These are phyloP conservation scores for Byssochlamys sp. DNA, from an alignment of 2,329 filamentous ascomycete species.

Conservation along the genomic window DNA sequence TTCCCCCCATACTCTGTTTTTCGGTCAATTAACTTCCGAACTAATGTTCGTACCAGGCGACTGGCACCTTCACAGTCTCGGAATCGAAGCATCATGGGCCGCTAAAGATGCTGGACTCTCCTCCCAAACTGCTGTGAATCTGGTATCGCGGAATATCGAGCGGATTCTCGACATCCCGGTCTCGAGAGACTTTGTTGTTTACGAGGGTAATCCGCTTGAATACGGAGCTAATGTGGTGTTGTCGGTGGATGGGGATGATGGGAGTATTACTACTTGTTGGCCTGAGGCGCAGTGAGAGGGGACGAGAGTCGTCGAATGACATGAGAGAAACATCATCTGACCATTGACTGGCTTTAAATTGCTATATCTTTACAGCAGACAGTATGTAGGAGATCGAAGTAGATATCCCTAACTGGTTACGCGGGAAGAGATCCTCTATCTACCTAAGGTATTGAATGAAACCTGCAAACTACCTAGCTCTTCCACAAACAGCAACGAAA, in stretches of 20 bases:
- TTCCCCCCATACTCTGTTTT: too few relatives aligned
- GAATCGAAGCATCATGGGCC: constrained; percentile 13
- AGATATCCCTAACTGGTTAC: too few relatives aligned
- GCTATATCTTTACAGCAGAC: too few relatives aligned
- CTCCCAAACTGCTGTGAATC: constrained; percentile 20
- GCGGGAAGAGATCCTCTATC: too few relatives aligned
- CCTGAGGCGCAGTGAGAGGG: constrained; percentile 3
- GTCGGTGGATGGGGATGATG: constrained; percentile 5
- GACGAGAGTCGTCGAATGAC: neutral
- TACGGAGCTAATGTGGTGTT: constrained; percentile 7
- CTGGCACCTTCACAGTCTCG: constrained; percentile 31
- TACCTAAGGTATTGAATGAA: too few relatives aligned
- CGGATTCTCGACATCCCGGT: constrained; percentile 28
- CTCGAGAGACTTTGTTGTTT: constrained; percentile 34
- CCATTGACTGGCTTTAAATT: too few relatives aligned
- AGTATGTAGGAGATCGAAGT: too few relatives aligned
- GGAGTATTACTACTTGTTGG: constrained; percentile 4
- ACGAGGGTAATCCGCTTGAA: constrained; percentile 35
- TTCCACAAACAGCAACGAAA: too few relatives aligned
- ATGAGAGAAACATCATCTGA: too few relatives aligned
- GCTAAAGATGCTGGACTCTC: constrained; percentile 5
- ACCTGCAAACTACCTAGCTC: too few relatives aligned
- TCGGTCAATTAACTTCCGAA: too few relatives aligned
- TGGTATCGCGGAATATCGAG: constrained; percentile 36
- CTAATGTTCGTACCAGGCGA: constrained; percentile 12